These are phyloP conservation scores for Termitomyces sp. DNA, from an alignment of 768 basidiomycete species.

Conservation along the genomic window DNA sequence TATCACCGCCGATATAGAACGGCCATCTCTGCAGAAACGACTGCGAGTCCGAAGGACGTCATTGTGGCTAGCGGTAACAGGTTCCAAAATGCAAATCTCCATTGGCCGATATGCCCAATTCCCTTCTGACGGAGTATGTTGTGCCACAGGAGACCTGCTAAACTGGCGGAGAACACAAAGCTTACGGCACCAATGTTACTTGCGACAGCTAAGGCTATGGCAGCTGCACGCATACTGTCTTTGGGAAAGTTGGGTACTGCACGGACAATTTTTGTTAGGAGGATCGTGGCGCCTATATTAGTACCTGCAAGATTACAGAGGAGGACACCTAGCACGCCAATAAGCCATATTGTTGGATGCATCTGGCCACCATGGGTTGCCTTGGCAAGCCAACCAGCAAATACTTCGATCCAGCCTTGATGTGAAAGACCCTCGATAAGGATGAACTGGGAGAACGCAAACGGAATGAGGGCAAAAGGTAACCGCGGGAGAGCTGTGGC, in stretches of 20 bases:
- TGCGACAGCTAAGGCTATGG: constrained; percentile 75
- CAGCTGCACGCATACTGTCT: constrained; percentile 45
- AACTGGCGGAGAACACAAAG: constrained; percentile 83
- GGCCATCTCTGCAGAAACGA: constrained; percentile 77
- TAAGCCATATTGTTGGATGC: constrained; percentile 18
- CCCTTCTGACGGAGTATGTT: constrained; percentile 70
- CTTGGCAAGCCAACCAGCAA: constrained; percentile 37
- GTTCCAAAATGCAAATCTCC: constrained; percentile 74
- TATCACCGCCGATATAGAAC: constrained; percentile 32
- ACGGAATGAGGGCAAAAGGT: constrained; percentile 82
- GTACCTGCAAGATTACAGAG: constrained; percentile 21
- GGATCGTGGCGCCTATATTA: constrained; percentile 42
- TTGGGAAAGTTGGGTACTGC: constrained; percentile 34
- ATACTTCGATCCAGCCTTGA: constrained; percentile 92
- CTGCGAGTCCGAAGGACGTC: constrained; percentile 59
- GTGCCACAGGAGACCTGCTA: constrained; percentile 89
- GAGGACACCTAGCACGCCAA: constrained; percentile 20
- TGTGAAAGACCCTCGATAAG: constrained; percentile 80
- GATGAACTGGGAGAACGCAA: constrained; percentile 94
- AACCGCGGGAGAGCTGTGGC: constrained; percentile 60
- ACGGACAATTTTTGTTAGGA: constrained; percentile 78
- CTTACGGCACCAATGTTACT: constrained; percentile 94
- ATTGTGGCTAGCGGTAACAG: constrained; percentile 57
- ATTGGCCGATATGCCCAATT: constrained; percentile 47
- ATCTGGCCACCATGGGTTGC: constrained; percentile 16